Evolutionary conservation across 169 alveolate species (phyloP), one percentile per base, ranked within the genome.

Genomic region (Eimeria tenella): DNA sequence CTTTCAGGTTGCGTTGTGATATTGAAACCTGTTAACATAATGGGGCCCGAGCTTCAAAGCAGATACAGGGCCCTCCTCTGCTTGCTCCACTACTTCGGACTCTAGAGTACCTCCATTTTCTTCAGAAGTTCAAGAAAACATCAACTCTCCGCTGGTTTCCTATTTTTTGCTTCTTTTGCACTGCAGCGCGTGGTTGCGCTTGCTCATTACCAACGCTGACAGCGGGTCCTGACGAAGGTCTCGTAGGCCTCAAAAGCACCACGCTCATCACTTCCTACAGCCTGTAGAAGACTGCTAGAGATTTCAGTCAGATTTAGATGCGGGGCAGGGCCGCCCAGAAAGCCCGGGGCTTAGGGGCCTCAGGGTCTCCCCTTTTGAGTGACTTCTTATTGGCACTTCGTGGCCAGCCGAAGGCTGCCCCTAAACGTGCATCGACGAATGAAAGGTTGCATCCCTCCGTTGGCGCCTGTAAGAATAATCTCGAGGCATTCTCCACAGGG

Each of bases 241-340:
- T 31, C 42, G 2, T 13, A 0, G 21, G 74, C 74, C 74, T 31
- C 4, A 4, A 31, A 31, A 31, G 74, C 49, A 21, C 74, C 74
- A 21, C 74, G 21, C 1, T 21, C 10, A 19, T 1, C 17, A 8
- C 25, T 65, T 17, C 21, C 21, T 65, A 31, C 42, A 65, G 8
- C 25, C 74, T 19, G 17, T 13, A 63, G 7, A 63, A 17, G 17
- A 63, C 42, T 31, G 0, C 42, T 31, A 2, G 42, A 31, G 2
- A 31, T 31, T 31, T 31, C 42, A 31, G 42, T 31, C 42, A 31
- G 42, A 31, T 31, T 31, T 31, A 50, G 21, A 73, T 73, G 82
- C 82, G 82, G 23, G 82, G 82, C 11, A 73, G 23, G 53, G 82
- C 53, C 5, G 82, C 82, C 23, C 82, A 73, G 82, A 73, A 73